Base-by-base conservation (phyloP, 176 grass and related monocot genomes). In the Aegilops speltoides region DNA sequence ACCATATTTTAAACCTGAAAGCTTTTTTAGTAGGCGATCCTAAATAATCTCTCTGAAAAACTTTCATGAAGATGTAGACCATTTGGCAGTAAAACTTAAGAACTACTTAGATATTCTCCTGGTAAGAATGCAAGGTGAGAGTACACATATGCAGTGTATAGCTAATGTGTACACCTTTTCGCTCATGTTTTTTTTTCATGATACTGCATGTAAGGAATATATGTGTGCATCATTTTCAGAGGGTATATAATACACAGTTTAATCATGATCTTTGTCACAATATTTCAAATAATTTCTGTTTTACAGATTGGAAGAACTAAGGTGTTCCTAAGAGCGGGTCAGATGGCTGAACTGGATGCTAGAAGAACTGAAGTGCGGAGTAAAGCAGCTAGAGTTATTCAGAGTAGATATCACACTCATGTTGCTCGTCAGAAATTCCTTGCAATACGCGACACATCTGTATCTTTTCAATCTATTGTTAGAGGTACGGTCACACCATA, bases 331-430 rank as follows among this genome's bases (percentile, higher is more conserved):
- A 90, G 93, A 93, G 95, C 93, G 85, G 93, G 95, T 76, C 95
- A 98, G 90, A 98, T 98, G 95, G 95, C 95, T 76, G 95, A 98
- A 86, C 64, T 98, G 38, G 95, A 98, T 89, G 95, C 95, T 81
- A 93, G 93, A 89, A 95, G 95, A 90, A 93, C 93, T 61, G 95
- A 98, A 85, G 89, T 93, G 50, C 77, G 82, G 57, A 94, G 82
- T 88, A 87, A 89, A 73, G 91, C 96, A 70, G 96, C 96, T 72
- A 95, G 86, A 57, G 79, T 38, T 74, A 23, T 92, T 86, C 91
- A 93, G 81, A 95, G 84, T 78, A 89, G 91, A 90, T 91, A 91
- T 64, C 88, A 64, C 19, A 92, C 93, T 80, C 81, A 98, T 88
- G 68, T 86, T 87, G 90, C 86, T 52, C 91, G 86, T 81, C 89